Percentiles rank a stretch among this genome's conserved stretches.
Conservation (phyloP, 139 green algal genomes). For the Ettlia oleoabundans region DNA sequence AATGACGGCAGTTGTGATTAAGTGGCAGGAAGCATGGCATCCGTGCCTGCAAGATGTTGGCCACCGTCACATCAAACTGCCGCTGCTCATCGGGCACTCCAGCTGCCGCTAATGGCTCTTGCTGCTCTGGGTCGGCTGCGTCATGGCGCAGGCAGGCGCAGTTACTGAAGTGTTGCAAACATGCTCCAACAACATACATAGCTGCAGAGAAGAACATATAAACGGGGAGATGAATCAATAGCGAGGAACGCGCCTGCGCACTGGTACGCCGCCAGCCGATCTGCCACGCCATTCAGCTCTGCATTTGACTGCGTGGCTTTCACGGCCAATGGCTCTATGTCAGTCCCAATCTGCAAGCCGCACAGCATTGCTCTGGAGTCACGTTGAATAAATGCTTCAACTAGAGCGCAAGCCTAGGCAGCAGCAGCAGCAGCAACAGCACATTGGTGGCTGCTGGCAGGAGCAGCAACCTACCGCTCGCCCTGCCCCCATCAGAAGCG, state of each 20-base stretch:
- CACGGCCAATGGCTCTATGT: conserved; percentile 79
- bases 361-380: neutral
- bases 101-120: conserved; percentile 44
- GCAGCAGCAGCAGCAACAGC: neutral
- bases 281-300: conserved; percentile 65
- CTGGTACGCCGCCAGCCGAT: conserved; percentile 26
- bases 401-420: neutral
- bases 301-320: conserved; percentile 69
- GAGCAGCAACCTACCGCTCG: conserved; percentile 46
- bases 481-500: conserved; percentile 68
- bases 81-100: conserved; percentile 8
- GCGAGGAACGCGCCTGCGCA: conserved; percentile 19
- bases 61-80: conserved; percentile 32
- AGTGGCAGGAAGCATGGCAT: neutral
- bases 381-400: neutral
- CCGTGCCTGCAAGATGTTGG: conserved; percentile 83
- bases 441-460: neutral
- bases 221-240: neutral
- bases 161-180: neutral
- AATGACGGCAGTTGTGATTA: neutral
- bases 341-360: conserved; percentile 70
- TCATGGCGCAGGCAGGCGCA: neutral
- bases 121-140: conserved; percentile 32
- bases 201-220: neutral
- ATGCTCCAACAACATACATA: no score